phyloP scores from a whole-genome alignment of 441 rosid genomes.

The Codiaeum variegatum region DNA sequence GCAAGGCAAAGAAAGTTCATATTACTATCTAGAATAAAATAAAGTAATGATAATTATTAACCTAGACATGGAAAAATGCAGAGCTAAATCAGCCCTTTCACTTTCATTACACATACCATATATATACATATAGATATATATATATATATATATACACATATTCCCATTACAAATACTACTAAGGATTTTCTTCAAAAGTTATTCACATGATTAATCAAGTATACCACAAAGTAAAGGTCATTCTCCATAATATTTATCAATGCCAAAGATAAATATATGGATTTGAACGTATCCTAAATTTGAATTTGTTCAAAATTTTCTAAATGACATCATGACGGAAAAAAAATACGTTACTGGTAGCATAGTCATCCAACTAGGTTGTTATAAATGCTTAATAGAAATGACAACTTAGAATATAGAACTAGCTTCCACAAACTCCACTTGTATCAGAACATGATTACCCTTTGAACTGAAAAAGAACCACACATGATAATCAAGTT shows the following conservation, averaged over 20 bases:
- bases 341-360: neutral
- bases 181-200: constrained; percentile 1
- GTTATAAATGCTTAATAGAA: neutral
- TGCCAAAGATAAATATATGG: neutral
- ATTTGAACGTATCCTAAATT: neutral
- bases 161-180: neutral
- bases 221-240: neutral
- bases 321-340: neutral
- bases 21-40: constrained; percentile 8
- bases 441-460: neutral
- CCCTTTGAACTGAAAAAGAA: neutral
- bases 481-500: neutral
- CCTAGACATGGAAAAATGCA: neutral
- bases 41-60: neutral
- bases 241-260: neutral
- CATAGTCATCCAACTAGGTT: neutral
- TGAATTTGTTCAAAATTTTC: neutral
- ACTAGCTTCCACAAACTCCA: neutral
- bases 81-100: neutral
- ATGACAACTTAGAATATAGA: neutral
- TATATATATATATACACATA: too few species aligned
- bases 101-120: neutral
- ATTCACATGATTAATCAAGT: neutral
- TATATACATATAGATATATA: too few species aligned
- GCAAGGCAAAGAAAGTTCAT: constrained; percentile 19